Percentiles rank a stretch among this genome's conserved stretches.
Conservation (phyloP, 768 basidiomycete genomes). For the Boletus sp. region DNA sequence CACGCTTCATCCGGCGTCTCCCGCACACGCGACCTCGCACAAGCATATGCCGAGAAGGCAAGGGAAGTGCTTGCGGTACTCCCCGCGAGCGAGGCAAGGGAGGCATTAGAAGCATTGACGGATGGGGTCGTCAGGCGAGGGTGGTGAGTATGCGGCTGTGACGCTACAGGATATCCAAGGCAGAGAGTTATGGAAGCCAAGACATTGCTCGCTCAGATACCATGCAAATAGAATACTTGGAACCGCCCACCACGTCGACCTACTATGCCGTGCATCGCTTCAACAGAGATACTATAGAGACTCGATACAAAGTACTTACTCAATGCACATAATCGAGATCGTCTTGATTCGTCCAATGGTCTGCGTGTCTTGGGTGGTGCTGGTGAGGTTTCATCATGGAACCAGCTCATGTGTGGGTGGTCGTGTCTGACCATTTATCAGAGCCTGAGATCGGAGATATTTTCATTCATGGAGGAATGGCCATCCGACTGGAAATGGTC, state of each 20-base stretch:
- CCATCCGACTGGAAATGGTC: background rate
- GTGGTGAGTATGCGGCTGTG: slow-evolving; percentile 34
- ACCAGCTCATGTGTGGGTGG: background rate
- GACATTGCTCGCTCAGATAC: background rate
- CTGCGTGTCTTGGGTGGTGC: background rate
- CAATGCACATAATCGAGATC: background rate
- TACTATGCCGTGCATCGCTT: background rate
- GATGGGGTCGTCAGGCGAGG: slow-evolving; percentile 62
- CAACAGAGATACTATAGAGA: background rate
- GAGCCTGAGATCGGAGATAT: background rate
- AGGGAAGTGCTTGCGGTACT: slow-evolving; percentile 62
- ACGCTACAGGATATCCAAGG: background rate
- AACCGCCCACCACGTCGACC: background rate
- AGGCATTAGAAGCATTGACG: slow-evolving; percentile 70
- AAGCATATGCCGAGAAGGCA: slow-evolving; percentile 72
- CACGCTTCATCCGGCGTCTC: slow-evolving; percentile 69
- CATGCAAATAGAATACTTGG: background rate
- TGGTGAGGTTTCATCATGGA: background rate
- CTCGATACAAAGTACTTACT: background rate
- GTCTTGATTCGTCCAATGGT: background rate
- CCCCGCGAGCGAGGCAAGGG: slow-evolving; percentile 78
- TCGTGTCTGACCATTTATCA: background rate
- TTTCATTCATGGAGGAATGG: background rate
- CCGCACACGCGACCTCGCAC: slow-evolving; percentile 75
- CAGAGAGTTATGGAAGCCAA: background rate